phyloP scores from a whole-genome alignment of 139 green algal genomes.

The Haematococcus sp. region DNA sequence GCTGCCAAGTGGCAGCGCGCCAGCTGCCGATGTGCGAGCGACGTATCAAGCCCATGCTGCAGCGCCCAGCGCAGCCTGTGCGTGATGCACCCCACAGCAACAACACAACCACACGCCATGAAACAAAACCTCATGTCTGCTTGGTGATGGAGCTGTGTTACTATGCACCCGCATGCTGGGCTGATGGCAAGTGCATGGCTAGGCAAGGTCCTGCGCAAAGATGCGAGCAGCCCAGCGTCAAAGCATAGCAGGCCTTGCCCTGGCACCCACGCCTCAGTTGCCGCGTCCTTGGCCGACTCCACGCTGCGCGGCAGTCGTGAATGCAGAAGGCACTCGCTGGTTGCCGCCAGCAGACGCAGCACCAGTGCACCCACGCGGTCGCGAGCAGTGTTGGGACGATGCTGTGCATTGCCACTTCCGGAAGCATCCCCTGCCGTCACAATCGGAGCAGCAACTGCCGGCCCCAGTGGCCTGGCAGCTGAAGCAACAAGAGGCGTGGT shows the following conservation, averaged over 20 bases:
- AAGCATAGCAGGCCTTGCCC: no score
- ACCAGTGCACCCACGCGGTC: conserved; percentile 12
- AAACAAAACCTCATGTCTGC: no score
- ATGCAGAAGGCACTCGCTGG: conserved; percentile 38
- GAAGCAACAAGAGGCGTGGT: no score
- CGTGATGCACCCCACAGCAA: conserved; percentile 1
- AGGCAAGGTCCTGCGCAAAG: no score
- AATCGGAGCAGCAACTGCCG: background rate
- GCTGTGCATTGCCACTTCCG: background rate
- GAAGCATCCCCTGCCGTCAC: background rate
- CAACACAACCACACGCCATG: no score
- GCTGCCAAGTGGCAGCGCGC: background rate
- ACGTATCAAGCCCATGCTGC: conserved; percentile 1
- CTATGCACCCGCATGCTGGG: no score
- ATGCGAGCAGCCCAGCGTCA: no score
- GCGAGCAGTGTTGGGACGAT: background rate
- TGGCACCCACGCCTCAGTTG: conserved; percentile 17
- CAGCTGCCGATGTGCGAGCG: conserved; percentile 21
- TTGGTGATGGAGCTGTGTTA: no score
- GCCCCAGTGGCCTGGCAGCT: no score
- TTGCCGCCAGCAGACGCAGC: conserved; percentile 29
- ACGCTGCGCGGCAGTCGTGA: conserved; percentile 12
- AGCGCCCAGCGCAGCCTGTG: conserved; percentile 11
- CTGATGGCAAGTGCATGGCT: no score
- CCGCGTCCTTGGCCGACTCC: conserved; percentile 15